phyloP scores from a whole-genome alignment of 768 basidiomycete genomes.

The Cubamyces sp. region DNA sequence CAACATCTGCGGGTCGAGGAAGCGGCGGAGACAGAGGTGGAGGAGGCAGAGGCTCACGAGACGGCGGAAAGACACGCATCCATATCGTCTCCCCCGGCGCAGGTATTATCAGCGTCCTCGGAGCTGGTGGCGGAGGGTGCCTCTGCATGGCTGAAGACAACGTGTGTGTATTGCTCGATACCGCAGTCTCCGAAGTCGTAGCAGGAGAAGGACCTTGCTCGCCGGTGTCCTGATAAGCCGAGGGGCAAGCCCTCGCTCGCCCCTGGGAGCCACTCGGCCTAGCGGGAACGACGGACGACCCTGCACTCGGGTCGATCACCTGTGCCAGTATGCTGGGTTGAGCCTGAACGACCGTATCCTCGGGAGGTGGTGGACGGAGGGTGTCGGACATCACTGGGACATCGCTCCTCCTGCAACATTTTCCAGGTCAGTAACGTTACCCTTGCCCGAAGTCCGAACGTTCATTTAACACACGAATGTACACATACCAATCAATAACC shows the following conservation, averaged over 20 bases:
- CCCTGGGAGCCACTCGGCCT: background rate
- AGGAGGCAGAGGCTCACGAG: background rate
- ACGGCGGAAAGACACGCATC: background rate
- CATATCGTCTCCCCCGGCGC: conserved; percentile 10
- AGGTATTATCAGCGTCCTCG: background rate
- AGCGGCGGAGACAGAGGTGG: background rate
- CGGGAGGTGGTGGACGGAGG: conserved; percentile 14
- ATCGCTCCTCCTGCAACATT: conserved; percentile 16
- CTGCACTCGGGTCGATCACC: background rate
- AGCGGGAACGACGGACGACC: too few relatives aligned
- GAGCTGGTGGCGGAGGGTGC: background rate
- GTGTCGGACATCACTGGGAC: conserved; percentile 29
- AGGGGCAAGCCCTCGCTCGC: too few relatives aligned
- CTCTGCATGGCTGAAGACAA: too few relatives aligned
- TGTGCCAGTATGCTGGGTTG: background rate
- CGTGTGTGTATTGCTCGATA: too few relatives aligned
- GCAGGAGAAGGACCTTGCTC: too few relatives aligned
- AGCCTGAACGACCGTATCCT: background rate
- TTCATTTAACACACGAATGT: background rate
- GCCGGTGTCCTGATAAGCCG: too few relatives aligned
- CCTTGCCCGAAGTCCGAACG: too few relatives aligned
- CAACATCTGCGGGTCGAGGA: background rate
- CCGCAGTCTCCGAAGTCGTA: too few relatives aligned
- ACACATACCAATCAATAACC: conserved; percentile 30
- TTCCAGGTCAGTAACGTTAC: too few relatives aligned